phyloP scores from a whole-genome alignment of 2,329 filamentous ascomycete genomes.

The Huntiella decipiens region DNA sequence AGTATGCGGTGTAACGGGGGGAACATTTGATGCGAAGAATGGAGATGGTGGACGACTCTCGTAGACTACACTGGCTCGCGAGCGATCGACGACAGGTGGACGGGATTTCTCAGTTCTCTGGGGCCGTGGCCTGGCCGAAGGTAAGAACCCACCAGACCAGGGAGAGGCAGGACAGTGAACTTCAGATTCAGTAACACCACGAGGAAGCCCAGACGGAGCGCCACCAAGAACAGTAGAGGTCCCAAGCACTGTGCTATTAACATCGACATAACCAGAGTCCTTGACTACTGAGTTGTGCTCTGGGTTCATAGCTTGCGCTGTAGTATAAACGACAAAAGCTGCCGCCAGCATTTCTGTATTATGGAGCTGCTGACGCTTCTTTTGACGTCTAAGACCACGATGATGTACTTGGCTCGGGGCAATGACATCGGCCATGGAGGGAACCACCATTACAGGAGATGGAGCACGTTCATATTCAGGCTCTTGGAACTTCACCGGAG shows the following conservation, averaged over 20 bases:
- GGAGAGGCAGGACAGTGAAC: constrained; percentile 9
- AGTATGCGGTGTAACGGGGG: constrained; percentile 1
- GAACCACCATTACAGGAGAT: constrained; percentile 22
- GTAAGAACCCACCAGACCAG: constrained; percentile 9
- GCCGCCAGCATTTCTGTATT: constrained; percentile 35
- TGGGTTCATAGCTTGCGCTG: constrained; percentile 28
- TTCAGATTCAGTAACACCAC: not conserved
- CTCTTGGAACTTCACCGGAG: constrained; percentile 5
- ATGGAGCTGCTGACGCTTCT: constrained; percentile 25
- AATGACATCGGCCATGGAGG: constrained; percentile 24
- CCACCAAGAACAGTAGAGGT: not conserved
- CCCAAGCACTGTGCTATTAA: not conserved
- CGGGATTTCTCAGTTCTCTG: too few relatives aligned
- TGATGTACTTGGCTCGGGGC: constrained; percentile 27
- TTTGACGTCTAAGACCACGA: constrained; percentile 25
- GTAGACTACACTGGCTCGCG: not conserved
- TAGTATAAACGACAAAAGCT: constrained; percentile 34
- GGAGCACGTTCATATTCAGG: constrained; percentile 13
- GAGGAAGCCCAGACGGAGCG: not conserved
- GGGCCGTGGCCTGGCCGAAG: constrained; percentile 1
- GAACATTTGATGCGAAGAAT: not conserved
- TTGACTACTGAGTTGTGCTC: constrained; percentile 14
- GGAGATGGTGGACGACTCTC: not conserved
- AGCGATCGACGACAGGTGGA: too few relatives aligned
- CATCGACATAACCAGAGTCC: not conserved